Evolutionary conservation across 306 rosid species (phyloP), one percentile per base, ranked within the genome.

Genomic region (Cucumis hystrix): DNA sequence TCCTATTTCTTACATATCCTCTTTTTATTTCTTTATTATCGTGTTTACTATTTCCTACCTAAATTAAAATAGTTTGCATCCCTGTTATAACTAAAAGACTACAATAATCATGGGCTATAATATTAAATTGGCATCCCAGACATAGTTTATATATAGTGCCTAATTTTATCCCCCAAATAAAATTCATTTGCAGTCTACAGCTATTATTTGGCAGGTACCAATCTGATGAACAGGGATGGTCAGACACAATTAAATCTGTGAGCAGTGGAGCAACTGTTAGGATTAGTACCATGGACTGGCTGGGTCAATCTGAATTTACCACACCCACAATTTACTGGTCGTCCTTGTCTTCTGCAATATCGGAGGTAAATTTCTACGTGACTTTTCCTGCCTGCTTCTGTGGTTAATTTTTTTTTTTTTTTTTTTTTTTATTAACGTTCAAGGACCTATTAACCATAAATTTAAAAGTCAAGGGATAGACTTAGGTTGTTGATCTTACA

Each of bases 271-370:
- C 55, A 70, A 89, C 87, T 20, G 86, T 95, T 55, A 87, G 92
- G 79, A 90, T 95, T 80, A 92, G 84, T 73, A 92, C 97, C 80
- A 95, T 95, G 98, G 96, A 89, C 86, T 95, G 98, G 97, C 86
- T 95, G 57, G 98, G 98, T 80, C 98, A 92, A 73, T 90, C 97
- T 77, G 82, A 95, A 78, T 95, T 41, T 83, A 64, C 49, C 12
- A 88, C 87, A 62, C 87, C 78, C 78, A 84, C 96, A 70, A 83
- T 92, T 80, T 95, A 67, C 82, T 95, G 98, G 97, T 80, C 97
- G 80, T 87, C 96, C 62, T 84, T 95, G 52, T 95, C 98, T 47
- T 87, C 96, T 45, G 93, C 97, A 78, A 77, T 95, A 86, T 90
- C 98, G 21, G 90, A 95, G 98, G 98, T 90, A 83, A 84, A 71